phyloP scores from a whole-genome alignment of 176 grass and related monocot species.

The Zoysia pacifica region DNA sequence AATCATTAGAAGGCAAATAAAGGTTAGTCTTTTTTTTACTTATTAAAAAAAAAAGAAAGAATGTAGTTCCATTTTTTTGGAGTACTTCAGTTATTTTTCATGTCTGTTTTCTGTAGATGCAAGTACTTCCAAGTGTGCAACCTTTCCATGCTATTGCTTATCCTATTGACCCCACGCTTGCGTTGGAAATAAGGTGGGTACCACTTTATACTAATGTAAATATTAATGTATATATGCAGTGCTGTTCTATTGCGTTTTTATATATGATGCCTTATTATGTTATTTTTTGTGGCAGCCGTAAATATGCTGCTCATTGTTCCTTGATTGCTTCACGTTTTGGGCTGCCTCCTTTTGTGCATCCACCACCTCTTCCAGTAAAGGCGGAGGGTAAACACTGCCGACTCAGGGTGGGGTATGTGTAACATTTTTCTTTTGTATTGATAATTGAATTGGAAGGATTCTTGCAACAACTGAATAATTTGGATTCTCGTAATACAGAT shows the following conservation, averaged over 20 bases:
- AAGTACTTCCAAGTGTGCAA: conserved; percentile 84
- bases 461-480: conserved; percentile 27
- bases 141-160: conserved; percentile 98
- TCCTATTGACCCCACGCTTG: conserved; percentile 76
- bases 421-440: conserved; percentile 2
- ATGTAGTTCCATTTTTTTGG: neutral
- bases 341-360: conserved; percentile 68
- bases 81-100: conserved; percentile 1
- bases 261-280: neutral
- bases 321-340: conserved; percentile 78
- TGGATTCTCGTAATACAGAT: conserved; percentile 51
- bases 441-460: neutral
- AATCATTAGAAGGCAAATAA: conserved; percentile 87
- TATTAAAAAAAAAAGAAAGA: neutral
- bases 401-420: conserved; percentile 79
- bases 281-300: conserved; percentile 39
- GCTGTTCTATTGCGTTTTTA: conserved; percentile 5
- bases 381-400: conserved; percentile 55
- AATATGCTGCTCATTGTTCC: conserved; percentile 83
- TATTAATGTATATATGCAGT: neutral
- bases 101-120: conserved; percentile 31
- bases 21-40: conserved; percentile 38
- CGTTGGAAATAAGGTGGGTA: conserved; percentile 82
- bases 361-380: conserved; percentile 58
- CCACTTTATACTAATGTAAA: neutral